Conservation (phyloP, 495 filamentous ascomycete genomes). For the Penicillium longicatenatum region DNA sequence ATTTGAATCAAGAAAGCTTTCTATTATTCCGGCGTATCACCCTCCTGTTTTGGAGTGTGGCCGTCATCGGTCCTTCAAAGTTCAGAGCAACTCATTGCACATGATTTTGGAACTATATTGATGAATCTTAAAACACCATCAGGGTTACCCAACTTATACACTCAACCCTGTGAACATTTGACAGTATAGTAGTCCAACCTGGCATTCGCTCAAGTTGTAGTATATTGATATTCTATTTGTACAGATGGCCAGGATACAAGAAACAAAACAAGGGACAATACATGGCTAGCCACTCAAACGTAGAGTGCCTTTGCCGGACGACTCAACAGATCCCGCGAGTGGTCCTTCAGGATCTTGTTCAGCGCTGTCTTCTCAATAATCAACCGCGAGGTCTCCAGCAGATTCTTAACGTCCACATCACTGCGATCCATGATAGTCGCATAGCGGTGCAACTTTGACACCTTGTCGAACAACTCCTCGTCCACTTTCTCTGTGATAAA, state of each 20-base stretch:
- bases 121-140: too few species aligned
- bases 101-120: too few species aligned
- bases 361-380: constrained; percentile 85
- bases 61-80: too few species aligned
- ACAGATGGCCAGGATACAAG: constrained; percentile 34
- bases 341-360: constrained; percentile 68
- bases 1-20: background rate
- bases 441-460: constrained; percentile 62
- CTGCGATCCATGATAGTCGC: constrained; percentile 65
- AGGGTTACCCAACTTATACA: background rate
- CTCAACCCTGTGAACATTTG: background rate
- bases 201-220: constrained; percentile 7
- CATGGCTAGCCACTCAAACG: constrained; percentile 16
- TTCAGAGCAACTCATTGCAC: too few species aligned
- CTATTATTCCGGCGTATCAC: background rate
- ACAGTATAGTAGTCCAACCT: background rate
- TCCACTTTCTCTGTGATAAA: constrained; percentile 63
- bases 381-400: constrained; percentile 79
- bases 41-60: too few species aligned
- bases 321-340: constrained; percentile 69
- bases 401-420: constrained; percentile 92
- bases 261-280: constrained; percentile 15
- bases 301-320: constrained; percentile 38
- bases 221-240: constrained; percentile 35
- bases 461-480: constrained; percentile 42